Base-by-base conservation (phyloP, 805 yeast species). In the Wickerhamiella sorbophila region DNA sequence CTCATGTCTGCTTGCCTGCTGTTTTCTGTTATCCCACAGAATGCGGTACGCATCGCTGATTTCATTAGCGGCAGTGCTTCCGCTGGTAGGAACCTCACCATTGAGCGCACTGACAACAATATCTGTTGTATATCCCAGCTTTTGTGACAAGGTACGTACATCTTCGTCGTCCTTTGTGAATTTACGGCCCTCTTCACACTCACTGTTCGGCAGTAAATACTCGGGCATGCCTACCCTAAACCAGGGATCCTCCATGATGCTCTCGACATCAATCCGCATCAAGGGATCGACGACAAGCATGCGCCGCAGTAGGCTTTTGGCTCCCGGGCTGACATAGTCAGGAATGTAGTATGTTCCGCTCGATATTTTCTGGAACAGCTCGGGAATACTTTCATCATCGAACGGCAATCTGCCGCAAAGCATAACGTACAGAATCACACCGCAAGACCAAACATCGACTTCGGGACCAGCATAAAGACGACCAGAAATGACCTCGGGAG, bases 391-490 rank as follows among this genome's bases (percentile, higher is more conserved):
- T 57, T 87, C 97, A 61, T 87, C 97, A 62, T 87, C 97, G 59
- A 87, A 87, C 12, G 97, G 97, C 53, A 87, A 70, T 52, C 96
- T 70, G 32, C 97, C 95, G 62, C 95, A 87, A 40, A 88, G 69
- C 96, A 87, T 87, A 41, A 87, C 97, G 53, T 87, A 88, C 42
- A 87, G 66, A 38, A 88, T 86, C 32, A 88, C 96, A 54, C 97
- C 97, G 56, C 94, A 82, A 0, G 94, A 81, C 97, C 97, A 87
- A 42, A 87, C 95, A 60, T 87, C 97, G 38, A 88, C 96, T 62
- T 88, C 96, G 2, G 97, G 96, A 8, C 97, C 97, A 2, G 96
- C 97, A 53, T 87, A 88, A 41, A 88, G 69, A 58, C 88, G 85
- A 29, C 96, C 96, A 47, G 87, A 76, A 44, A 87, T 87, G 22